Conservation (phyloP, 768 basidiomycete genomes). For the Holtermanniella nyarrowii region DNA sequence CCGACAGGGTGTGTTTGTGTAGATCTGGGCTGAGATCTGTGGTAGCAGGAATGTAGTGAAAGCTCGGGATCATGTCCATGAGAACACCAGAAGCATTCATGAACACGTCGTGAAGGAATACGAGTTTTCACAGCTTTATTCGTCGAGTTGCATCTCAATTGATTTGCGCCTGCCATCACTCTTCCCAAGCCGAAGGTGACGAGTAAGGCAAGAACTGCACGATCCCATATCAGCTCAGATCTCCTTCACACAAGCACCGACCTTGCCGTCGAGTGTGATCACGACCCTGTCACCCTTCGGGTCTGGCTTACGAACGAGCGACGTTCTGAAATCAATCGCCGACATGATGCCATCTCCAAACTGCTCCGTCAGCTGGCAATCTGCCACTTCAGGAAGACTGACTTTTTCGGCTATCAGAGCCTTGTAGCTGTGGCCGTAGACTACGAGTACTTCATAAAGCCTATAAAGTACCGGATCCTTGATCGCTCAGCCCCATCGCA, state of each 20-base stretch:
- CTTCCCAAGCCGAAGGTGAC: neutral
- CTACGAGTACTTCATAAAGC: slow-evolving; percentile 34
- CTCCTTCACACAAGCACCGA: slow-evolving; percentile 4
- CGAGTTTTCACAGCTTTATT: too few species aligned
- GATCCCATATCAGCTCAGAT: neutral
- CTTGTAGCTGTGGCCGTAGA: slow-evolving; percentile 37
- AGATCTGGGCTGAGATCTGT: too few species aligned
- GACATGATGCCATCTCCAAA: slow-evolving; percentile 40
- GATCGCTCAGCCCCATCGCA: neutral
- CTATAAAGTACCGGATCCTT: slow-evolving; percentile 36
- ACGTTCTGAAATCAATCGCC: slow-evolving; percentile 34
- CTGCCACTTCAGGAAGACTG: neutral
- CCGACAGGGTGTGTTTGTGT: neutral
- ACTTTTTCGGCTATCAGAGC: slow-evolving; percentile 36
- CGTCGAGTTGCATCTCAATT: too few species aligned
- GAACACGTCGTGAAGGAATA: too few species aligned
- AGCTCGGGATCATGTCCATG: too few species aligned
- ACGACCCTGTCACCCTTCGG: slow-evolving; percentile 37
- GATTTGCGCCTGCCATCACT: too few species aligned
- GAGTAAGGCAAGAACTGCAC: neutral
- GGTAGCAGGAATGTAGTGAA: neutral
- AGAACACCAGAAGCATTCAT: too few species aligned
- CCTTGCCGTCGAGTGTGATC: slow-evolving; percentile 35
- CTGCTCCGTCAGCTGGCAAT: slow-evolving; percentile 2
- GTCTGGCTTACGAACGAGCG: slow-evolving; percentile 25